Base-by-base conservation (phyloP, 129 eudicot genomes). In the Tagetes patula region DNA sequence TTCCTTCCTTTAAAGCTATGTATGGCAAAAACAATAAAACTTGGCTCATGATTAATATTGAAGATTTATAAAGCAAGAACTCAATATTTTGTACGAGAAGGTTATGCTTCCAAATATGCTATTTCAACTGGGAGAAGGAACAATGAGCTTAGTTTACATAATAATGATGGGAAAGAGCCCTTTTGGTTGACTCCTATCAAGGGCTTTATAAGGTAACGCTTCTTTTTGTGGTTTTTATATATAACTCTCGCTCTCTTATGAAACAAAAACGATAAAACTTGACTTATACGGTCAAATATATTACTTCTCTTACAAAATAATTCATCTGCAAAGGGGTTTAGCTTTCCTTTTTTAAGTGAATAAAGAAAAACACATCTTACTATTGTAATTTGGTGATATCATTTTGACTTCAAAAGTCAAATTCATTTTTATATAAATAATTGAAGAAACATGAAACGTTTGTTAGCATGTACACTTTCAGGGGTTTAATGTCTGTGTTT, bases 401-500 rank as follows among this genome's bases (percentile, higher is more conserved):
- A 30, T 53, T 32, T 7, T 63, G 74, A 52, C 66, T 11, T 56
- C 30, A 55, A 47, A 33, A 58, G 75, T 40, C 32, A 14, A n/a
- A 58, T 27, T 12, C 9, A 27, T 46, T 55, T 11, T 10, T 77
- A 60, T 62, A 68, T 6, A 52, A 38, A 0, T 37, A 67, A 36
- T 30, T 59, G 37, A 49, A 41, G 65, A 41, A 50, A 69, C 48
- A 32, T 69, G 69, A 3, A 77, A 34, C 37, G 14, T 11, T 31
- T 70, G 61, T 32, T 63, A 70, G 60, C 48, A 20, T 75, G 30
- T 72, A 6, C 9, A 55, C 50, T 77, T 87, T 54, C 88, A 90
- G 97, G 87, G 79, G 75, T 54, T 43, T 80, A 69, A 84, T 60
- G 49, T 73, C 82, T 52, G 76, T 91, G 50, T 41, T 87, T 65